These are phyloP conservation scores for Cutaneotrichosporon sp. DNA, from an alignment of 1,284 basidiomycete species.

Conservation along the genomic window DNA sequence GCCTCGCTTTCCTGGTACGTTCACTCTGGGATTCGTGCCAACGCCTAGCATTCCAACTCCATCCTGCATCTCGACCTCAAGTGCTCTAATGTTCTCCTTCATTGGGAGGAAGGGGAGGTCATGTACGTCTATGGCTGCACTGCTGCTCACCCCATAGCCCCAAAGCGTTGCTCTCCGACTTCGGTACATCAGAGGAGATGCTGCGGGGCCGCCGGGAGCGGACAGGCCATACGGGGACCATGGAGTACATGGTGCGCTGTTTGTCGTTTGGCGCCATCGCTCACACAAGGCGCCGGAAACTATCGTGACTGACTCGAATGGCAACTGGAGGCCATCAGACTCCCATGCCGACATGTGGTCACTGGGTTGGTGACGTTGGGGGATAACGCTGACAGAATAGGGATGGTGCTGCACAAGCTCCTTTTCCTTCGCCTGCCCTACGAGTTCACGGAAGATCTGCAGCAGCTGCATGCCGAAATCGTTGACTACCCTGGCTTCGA, in stretches of 20 bases:
- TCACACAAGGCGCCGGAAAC: conserved; percentile 70
- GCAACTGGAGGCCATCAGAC: conserved; percentile 69
- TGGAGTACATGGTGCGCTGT: conserved; percentile 58
- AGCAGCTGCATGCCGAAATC: conserved; percentile 72
- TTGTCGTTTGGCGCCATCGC: too few relatives aligned
- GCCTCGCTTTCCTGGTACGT: conserved; percentile 74
- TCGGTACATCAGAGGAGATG: conserved; percentile 90
- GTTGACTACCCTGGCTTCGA: conserved; percentile 74
- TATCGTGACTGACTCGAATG: conserved; percentile 58
- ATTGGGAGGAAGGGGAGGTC: conserved; percentile 84
- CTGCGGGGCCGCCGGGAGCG: conserved; percentile 66
- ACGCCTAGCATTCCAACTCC: conserved; percentile 70
- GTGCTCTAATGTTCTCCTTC: conserved; percentile 87
- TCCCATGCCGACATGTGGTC: conserved; percentile 68
- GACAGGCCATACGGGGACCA: conserved; percentile 91
- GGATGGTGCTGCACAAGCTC: conserved; percentile 89
- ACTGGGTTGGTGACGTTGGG: conserved; percentile 52
- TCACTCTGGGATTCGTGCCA: not conserved
- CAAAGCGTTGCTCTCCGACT: conserved; percentile 84
- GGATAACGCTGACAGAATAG: conserved; percentile 25
- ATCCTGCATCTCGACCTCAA: conserved; percentile 91
- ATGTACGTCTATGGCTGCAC: conserved; percentile 53
- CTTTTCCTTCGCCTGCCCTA: conserved; percentile 85
- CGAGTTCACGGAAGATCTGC: conserved; percentile 62
- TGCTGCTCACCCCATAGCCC: conserved; percentile 42